A percentile compares a stretch with the other conserved stretches of the same genome.
phyloP scores from a whole-genome alignment of 2,329 filamentous ascomycete genomes.

The Scytalidium lignicola region DNA sequence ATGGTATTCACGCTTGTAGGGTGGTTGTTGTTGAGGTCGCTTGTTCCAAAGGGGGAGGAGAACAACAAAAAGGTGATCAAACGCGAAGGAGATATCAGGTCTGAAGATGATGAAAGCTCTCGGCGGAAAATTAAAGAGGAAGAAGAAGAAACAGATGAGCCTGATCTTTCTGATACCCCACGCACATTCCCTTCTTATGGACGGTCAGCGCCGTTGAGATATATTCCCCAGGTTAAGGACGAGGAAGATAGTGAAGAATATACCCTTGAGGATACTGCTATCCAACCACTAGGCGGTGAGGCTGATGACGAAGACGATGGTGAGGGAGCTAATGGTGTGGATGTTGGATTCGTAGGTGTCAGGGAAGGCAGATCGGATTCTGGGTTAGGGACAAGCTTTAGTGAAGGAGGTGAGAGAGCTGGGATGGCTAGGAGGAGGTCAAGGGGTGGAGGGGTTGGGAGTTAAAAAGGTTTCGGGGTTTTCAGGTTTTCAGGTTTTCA shows the following conservation, averaged over 20 bases:
- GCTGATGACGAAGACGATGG: slow-evolving; percentile 44
- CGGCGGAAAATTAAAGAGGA: slow-evolving; percentile 20
- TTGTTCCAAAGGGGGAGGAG: slow-evolving; percentile 1
- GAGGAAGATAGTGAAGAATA: slow-evolving; percentile 22
- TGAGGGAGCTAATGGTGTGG: slow-evolving; percentile 39
- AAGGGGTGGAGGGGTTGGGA: slow-evolving; percentile 9
- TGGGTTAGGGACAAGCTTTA: slow-evolving; percentile 51
- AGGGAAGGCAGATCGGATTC: slow-evolving; percentile 35
- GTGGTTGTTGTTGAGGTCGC: slow-evolving; percentile 48
- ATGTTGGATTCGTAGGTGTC: slow-evolving; percentile 24
- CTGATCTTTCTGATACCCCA: slow-evolving; percentile 36
- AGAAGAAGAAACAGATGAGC: slow-evolving; percentile 23
- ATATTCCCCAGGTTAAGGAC: slow-evolving; percentile 25
- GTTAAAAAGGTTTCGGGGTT: neutral
- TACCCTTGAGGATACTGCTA: slow-evolving; percentile 16
- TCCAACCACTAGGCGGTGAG: slow-evolving; percentile 31
- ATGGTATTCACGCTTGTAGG: slow-evolving; percentile 60
- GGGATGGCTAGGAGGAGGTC: slow-evolving; percentile 21
- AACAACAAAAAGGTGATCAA: slow-evolving; percentile 13
- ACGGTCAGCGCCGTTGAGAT: slow-evolving; percentile 36
- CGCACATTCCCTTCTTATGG: slow-evolving; percentile 39
- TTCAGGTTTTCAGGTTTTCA: too few relatives aligned
- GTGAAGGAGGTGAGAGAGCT: slow-evolving; percentile 29
- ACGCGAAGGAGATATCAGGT: slow-evolving; percentile 13
- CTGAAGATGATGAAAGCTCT: slow-evolving; percentile 9